phyloP scores from a whole-genome alignment of 2,329 filamentous ascomycete genomes.

The Herpotrichia juniperi region DNA sequence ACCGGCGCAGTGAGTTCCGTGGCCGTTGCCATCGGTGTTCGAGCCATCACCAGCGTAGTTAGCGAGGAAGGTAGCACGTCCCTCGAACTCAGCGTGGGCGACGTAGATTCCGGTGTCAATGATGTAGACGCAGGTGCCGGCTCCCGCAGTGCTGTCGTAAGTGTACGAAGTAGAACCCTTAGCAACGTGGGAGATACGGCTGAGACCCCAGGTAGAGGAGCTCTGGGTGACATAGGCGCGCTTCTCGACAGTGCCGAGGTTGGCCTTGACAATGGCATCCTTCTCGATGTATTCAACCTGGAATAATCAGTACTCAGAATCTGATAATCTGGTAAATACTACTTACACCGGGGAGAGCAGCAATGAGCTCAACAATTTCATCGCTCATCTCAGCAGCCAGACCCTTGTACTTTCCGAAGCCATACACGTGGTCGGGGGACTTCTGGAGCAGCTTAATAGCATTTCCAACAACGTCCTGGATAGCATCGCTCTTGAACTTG shows the following conservation, averaged over 20 bases:
- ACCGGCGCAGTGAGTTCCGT: conserved; percentile 47
- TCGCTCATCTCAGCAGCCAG: conserved; percentile 45
- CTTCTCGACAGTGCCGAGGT: conserved; percentile 26
- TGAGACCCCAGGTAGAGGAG: conserved; percentile 50
- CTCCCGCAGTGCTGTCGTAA: conserved; percentile 48
- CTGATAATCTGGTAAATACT: not conserved
- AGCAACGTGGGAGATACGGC: conserved; percentile 45
- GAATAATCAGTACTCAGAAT: conserved; percentile 6
- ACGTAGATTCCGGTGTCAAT: conserved; percentile 69
- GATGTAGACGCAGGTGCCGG: conserved; percentile 61
- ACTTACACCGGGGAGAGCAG: conserved; percentile 36
- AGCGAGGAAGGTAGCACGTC: conserved; percentile 45
- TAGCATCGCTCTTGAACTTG: conserved; percentile 49
- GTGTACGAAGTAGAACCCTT: conserved; percentile 41
- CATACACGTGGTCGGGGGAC: conserved; percentile 42
- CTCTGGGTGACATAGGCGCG: conserved; percentile 46
- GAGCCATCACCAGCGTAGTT: conserved; percentile 44
- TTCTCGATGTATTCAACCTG: conserved; percentile 49
- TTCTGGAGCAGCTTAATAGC: conserved; percentile 32
- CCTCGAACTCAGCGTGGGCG: conserved; percentile 56
- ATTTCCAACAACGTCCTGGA: conserved; percentile 32
- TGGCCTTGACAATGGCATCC: conserved; percentile 41
- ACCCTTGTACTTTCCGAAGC: conserved; percentile 47
- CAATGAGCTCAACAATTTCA: conserved; percentile 34
- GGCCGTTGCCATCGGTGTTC: conserved; percentile 47